phyloP scores from a whole-genome alignment of 163 green algal genomes.

The Chloromonas sp. region DNA sequence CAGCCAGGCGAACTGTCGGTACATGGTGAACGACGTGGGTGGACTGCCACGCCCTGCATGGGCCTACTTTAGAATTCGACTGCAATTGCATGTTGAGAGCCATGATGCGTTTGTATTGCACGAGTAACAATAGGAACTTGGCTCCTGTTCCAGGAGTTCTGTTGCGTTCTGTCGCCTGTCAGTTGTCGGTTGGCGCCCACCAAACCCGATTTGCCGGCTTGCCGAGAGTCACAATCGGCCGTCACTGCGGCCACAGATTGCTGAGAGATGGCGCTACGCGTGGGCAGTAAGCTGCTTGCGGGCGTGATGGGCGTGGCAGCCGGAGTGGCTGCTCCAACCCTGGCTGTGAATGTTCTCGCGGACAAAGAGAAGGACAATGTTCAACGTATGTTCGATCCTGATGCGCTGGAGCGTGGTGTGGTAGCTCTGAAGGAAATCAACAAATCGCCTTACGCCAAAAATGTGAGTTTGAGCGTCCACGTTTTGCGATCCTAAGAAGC shows the following conservation, averaged over 20 bases:
- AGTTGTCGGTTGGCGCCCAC: not conserved
- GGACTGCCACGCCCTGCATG: not conserved
- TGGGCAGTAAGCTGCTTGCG: not conserved
- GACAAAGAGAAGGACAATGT: constrained; percentile 35
- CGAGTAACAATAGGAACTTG: not conserved
- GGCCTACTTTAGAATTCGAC: not conserved
- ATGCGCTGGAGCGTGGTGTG: constrained; percentile 91
- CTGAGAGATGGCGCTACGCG: not conserved
- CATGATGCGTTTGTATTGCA: not conserved
- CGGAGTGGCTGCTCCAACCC: not conserved
- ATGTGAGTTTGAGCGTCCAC: constrained; percentile 14
- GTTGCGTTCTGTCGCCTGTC: too few species aligned
- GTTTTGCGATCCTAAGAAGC: too few species aligned
- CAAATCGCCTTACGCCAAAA: constrained; percentile 83
- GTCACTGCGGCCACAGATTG: not conserved
- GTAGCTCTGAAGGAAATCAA: constrained; percentile 97
- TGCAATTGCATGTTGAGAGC: not conserved
- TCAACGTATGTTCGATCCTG: constrained; percentile 82
- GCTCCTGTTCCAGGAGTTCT: too few species aligned
- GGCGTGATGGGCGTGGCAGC: not conserved
- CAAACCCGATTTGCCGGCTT: not conserved
- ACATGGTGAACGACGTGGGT: not conserved
- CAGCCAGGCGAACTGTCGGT: not conserved
- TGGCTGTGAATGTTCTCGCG: not conserved
- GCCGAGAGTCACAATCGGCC: not conserved